Evolutionary conservation across 768 basidiomycete genomes (phyloP).

Genomic region (Mycena belliarum): DNA sequence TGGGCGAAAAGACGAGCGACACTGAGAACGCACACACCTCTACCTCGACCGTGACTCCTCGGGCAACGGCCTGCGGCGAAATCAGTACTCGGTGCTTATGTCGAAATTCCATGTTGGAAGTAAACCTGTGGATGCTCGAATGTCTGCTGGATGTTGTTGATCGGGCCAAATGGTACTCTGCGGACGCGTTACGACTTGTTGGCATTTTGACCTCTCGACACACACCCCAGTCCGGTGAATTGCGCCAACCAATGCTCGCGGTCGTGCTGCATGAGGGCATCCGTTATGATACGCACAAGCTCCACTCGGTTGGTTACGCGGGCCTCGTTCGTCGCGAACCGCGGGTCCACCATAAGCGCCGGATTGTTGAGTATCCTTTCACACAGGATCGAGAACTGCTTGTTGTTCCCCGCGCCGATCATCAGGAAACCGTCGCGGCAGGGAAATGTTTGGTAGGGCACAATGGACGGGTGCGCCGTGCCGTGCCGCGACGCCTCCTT

Average conservation of each 20-base stretch:
- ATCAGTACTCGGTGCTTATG: background rate
- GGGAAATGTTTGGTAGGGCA: constrained; percentile 89
- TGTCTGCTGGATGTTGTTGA: constrained; percentile 88
- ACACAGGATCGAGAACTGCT: constrained; percentile 77
- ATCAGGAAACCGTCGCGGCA: constrained; percentile 88
- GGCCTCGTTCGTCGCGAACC: constrained; percentile 71
- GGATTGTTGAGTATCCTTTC: constrained; percentile 63
- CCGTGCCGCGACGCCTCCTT: constrained; percentile 83
- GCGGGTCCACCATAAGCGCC: constrained; percentile 57
- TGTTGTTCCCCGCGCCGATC: constrained; percentile 92
- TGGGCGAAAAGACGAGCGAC: constrained; percentile 36
- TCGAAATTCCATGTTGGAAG: background rate
- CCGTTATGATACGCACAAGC: constrained; percentile 68
- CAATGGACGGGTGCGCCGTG: constrained; percentile 93
- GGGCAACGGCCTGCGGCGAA: constrained; percentile 60
- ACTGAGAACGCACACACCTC: constrained; percentile 36
- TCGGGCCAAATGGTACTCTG: constrained; percentile 86
- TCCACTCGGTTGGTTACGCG: constrained; percentile 77
- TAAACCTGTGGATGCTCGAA: constrained; percentile 72
- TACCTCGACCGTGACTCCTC: constrained; percentile 74
- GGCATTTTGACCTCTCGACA: constrained; percentile 14
- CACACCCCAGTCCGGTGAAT: constrained; percentile 79
- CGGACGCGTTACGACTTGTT: background rate
- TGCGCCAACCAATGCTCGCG: constrained; percentile 75
- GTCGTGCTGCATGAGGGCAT: constrained; percentile 53